Percentiles rank a stretch among this genome's conserved stretches.
These are phyloP conservation scores for Candida manassasensis DNA, from an alignment of 805 yeast genomes.

Conservation along the genomic window DNA sequence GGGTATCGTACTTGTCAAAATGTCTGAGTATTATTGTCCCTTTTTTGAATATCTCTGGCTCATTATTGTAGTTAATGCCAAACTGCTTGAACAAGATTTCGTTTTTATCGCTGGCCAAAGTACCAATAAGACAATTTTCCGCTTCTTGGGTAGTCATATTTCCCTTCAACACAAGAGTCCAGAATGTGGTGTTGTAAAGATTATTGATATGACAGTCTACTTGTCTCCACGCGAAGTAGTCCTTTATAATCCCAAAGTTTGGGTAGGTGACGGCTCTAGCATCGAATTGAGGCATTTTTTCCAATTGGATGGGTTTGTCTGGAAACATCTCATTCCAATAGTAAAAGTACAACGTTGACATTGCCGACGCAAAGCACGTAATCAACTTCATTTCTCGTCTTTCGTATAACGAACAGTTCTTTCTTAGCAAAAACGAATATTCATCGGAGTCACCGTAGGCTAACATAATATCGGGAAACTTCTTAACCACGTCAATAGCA, in stretches of 20 bases:
- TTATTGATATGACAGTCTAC: slow-evolving; percentile 96
- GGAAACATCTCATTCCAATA: slow-evolving; percentile 64
- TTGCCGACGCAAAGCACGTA: slow-evolving; percentile 75
- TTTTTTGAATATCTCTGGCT: slow-evolving; percentile 81
- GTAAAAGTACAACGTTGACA: slow-evolving; percentile 69
- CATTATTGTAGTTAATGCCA: slow-evolving; percentile 86
- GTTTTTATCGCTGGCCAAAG: slow-evolving; percentile 79
- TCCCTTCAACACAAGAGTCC: slow-evolving; percentile 74
- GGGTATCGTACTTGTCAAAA: slow-evolving; percentile 15
- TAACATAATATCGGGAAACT: slow-evolving; percentile 66
- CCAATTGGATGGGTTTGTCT: slow-evolving; percentile 36
- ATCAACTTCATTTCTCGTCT: slow-evolving; percentile 79
- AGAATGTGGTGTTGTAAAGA: slow-evolving; percentile 86
- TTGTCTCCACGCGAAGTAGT: slow-evolving; percentile 91
- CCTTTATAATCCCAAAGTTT: slow-evolving; percentile 51
- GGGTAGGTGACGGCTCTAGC: slow-evolving; percentile 90
- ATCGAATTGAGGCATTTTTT: slow-evolving; percentile 80
- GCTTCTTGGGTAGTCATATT: slow-evolving; percentile 69
- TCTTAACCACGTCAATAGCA: slow-evolving; percentile 59
- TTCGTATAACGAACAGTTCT: slow-evolving; percentile 66
- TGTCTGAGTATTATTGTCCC: slow-evolving; percentile 67
- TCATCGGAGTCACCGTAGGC: slow-evolving; percentile 97
- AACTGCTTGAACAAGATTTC: slow-evolving; percentile 77
- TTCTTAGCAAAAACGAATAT: slow-evolving; percentile 73
- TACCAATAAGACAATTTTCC: slow-evolving; percentile 70